Conservation (phyloP, 495 filamentous ascomycete species). For the Antarctomyces pellizariae region DNA sequence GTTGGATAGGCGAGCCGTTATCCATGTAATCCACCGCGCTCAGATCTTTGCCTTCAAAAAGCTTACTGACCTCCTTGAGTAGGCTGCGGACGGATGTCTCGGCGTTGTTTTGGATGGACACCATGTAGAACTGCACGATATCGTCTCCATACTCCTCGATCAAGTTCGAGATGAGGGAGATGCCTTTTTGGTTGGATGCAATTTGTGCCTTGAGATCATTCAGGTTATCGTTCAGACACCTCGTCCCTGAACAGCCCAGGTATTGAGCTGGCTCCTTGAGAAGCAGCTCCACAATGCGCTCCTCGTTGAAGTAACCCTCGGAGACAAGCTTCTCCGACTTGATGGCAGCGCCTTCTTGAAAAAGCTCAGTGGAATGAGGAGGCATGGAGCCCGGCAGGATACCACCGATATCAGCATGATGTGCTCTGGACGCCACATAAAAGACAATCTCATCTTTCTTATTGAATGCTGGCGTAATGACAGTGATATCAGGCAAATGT, state of each 20-base stretch:
- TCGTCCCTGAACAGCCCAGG: conserved; percentile 69
- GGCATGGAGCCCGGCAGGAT: conserved; percentile 95
- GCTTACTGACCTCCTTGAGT: conserved; percentile 57
- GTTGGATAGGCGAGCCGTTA: conserved; percentile 66
- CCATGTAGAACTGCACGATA: conserved; percentile 92
- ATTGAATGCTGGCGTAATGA: conserved; percentile 77
- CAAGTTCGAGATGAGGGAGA: conserved; percentile 62
- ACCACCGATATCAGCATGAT: conserved; percentile 93
- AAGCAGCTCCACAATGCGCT: conserved; percentile 62
- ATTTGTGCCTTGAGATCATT: conserved; percentile 94
- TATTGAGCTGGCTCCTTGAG: conserved; percentile 66
- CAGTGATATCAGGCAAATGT: conserved; percentile 74
- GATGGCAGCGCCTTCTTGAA: conserved; percentile 84
- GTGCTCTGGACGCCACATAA: conserved; percentile 85
- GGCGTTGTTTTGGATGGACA: conserved; percentile 77
- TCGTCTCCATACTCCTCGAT: conserved; percentile 80
- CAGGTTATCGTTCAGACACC: conserved; percentile 81
- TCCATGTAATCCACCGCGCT: conserved; percentile 76
- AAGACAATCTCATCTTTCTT: conserved; percentile 71
- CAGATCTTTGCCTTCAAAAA: conserved; percentile 60
- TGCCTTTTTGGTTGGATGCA: conserved; percentile 88
- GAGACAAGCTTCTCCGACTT: conserved; percentile 86
- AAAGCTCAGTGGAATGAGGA: conserved; percentile 77
- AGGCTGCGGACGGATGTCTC: conserved; percentile 66
- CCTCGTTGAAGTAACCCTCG: conserved; percentile 73